Evolutionary conservation across 768 basidiomycete species (phyloP).

Genomic region (Boletus tomentosulus): DNA sequence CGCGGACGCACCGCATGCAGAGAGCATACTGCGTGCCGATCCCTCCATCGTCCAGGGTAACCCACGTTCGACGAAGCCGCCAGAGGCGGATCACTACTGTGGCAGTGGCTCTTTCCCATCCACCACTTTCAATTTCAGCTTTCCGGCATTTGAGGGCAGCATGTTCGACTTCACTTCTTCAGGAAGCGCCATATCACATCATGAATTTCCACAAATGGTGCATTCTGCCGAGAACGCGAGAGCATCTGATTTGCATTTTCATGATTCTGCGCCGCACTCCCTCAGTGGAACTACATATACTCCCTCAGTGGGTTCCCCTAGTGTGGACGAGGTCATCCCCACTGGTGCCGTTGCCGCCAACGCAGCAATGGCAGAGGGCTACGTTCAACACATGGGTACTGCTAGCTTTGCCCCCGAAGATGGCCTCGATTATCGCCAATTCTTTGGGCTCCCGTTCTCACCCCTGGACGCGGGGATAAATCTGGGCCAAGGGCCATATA

Average conservation of each 20-base stretch:
- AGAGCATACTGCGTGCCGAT: conserved; percentile 77
- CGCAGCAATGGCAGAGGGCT: conserved; percentile 68
- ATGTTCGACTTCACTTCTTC: conserved; percentile 50
- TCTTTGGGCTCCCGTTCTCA: conserved; percentile 65
- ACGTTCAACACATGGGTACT: conserved; percentile 56
- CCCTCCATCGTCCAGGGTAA: conserved; percentile 52
- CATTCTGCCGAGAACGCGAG: conserved; percentile 26
- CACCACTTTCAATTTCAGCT: conserved; percentile 68
- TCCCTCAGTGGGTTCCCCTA: conserved; percentile 29
- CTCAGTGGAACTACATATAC: conserved; percentile 33
- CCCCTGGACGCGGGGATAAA: conserved; percentile 42
- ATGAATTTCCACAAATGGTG: conserved; percentile 34
- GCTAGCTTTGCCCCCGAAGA: conserved; percentile 54
- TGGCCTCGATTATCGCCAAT: conserved; percentile 53
- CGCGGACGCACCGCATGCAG: conserved; percentile 75
- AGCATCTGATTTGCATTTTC: conserved; percentile 29
- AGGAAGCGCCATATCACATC: conserved; percentile 32
- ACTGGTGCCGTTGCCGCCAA: conserved; percentile 47
- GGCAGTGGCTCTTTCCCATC: conserved; percentile 57
- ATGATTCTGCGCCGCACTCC: conserved; percentile 30
- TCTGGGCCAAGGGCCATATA: conserved; percentile 51
- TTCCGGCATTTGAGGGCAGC: conserved; percentile 56
- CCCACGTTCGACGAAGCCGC: conserved; percentile 25
- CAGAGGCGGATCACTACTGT: conserved; percentile 40
- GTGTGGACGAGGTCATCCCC: conserved; percentile 51